These are phyloP conservation scores for Spatholobus suberectus DNA, from an alignment of 306 rosid genomes.

Conservation along the genomic window DNA sequence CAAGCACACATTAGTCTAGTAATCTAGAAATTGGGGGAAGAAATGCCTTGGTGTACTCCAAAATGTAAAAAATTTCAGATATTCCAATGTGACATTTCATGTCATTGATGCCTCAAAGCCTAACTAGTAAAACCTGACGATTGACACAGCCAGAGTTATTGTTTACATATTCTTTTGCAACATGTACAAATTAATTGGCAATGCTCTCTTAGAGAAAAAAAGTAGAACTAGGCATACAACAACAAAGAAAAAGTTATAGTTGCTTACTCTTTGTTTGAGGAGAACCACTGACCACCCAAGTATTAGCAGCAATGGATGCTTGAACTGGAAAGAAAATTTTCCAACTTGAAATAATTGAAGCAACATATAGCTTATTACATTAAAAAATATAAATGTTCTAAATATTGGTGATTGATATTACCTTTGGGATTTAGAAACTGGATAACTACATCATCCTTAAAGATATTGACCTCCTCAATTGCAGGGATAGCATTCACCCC, in stretches of 20 bases:
- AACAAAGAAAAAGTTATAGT: neutral
- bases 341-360: neutral
- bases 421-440: constrained; percentile 89
- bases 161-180: too few relatives aligned
- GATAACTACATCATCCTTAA: constrained; percentile 90
- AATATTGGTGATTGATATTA: constrained; percentile 22
- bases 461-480: constrained; percentile 89
- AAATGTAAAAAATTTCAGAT: neutral
- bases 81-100: neutral
- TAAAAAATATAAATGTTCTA: neutral
- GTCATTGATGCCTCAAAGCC: neutral
- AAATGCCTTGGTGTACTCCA: neutral
- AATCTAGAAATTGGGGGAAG: neutral
- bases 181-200: too few relatives aligned
- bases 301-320: constrained; percentile 94
- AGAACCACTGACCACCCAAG: constrained; percentile 96
- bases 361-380: neutral
- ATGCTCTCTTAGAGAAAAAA: too few relatives aligned
- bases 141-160: too few relatives aligned
- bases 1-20: too few relatives aligned
- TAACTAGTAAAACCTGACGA: neutral
- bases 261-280: constrained; percentile 89
- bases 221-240: neutral
- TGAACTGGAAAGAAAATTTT: constrained; percentile 71
- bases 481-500: constrained; percentile 95